phyloP scores from a whole-genome alignment of 2,329 filamentous ascomycete species.

The Pseudocercospora macadamiae region DNA sequence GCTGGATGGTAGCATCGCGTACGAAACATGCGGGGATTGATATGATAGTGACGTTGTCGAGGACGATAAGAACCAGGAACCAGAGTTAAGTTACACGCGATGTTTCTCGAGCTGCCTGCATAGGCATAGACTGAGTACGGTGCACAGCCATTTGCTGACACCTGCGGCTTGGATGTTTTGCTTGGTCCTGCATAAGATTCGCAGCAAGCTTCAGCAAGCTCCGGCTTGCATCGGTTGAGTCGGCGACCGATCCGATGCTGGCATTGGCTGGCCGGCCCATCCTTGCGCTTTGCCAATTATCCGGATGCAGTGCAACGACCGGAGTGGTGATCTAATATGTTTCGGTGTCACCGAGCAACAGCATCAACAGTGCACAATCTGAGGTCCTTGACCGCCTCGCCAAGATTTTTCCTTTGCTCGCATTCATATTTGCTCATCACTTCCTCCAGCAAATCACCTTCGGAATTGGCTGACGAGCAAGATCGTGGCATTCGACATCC shows the following conservation, averaged over 20 bases:
- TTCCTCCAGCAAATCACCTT: too few relatives aligned
- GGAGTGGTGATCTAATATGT: not conserved
- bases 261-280: not conserved
- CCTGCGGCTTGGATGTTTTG: not conserved
- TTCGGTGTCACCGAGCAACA: not conserved
- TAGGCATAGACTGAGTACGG: not conserved
- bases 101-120: not conserved
- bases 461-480: too few relatives aligned
- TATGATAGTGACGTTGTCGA: not conserved
- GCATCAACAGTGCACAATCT: not conserved
- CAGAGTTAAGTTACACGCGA: not conserved
- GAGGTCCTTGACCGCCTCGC: too few relatives aligned
- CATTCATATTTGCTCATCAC: too few relatives aligned
- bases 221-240: not conserved
- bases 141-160: not conserved
- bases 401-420: too few relatives aligned
- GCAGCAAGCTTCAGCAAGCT: not conserved
- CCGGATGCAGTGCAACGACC: not conserved
- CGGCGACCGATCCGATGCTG: not conserved
- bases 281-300: not conserved
- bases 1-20: not conserved
- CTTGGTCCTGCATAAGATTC: not conserved
- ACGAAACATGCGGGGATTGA: not conserved
- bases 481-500: too few relatives aligned
- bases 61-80: not conserved